phyloP scores from a whole-genome alignment of 2,329 filamentous ascomycete genomes.

The Fusarium nelsonii region DNA sequence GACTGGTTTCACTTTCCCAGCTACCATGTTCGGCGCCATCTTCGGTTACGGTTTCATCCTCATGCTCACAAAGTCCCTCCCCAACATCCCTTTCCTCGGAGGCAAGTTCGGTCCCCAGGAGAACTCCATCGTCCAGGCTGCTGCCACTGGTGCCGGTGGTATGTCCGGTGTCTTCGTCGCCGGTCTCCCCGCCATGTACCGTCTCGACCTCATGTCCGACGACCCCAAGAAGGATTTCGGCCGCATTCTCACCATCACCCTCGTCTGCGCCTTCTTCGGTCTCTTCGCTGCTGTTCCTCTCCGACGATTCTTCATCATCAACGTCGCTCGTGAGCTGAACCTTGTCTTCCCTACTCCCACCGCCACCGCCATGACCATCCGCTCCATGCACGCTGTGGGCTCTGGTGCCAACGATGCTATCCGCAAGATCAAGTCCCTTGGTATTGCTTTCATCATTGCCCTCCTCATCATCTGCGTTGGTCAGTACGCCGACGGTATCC shows the following conservation, averaged over 20 bases:
- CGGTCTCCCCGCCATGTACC: slow-evolving; percentile 71
- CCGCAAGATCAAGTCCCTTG: slow-evolving; percentile 68
- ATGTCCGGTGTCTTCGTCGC: slow-evolving; percentile 69
- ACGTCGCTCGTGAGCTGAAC: slow-evolving; percentile 70
- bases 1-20: slow-evolving; percentile 64
- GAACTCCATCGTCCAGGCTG: slow-evolving; percentile 72
- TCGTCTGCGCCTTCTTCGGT: slow-evolving; percentile 73
- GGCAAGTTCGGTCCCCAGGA: slow-evolving; percentile 70
- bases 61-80: slow-evolving; percentile 62
- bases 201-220: slow-evolving; percentile 62
- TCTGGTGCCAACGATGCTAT: slow-evolving; percentile 65
- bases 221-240: slow-evolving; percentile 67
- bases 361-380: slow-evolving; percentile 71
- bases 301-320: slow-evolving; percentile 76
- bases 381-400: slow-evolving; percentile 70
- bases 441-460: slow-evolving; percentile 62
- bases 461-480: slow-evolving; percentile 67
- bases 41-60: slow-evolving; percentile 71
- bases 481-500: slow-evolving; percentile 69
- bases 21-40: slow-evolving; percentile 66
- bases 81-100: slow-evolving; percentile 64
- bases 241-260: slow-evolving; percentile 69
- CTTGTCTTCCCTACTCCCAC: slow-evolving; percentile 71
- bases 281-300: slow-evolving; percentile 73
- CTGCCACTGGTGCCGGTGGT: slow-evolving; percentile 70